Evolutionary conservation across 331 rosid species (phyloP).

Genomic region (Rosa hybrid): DNA sequence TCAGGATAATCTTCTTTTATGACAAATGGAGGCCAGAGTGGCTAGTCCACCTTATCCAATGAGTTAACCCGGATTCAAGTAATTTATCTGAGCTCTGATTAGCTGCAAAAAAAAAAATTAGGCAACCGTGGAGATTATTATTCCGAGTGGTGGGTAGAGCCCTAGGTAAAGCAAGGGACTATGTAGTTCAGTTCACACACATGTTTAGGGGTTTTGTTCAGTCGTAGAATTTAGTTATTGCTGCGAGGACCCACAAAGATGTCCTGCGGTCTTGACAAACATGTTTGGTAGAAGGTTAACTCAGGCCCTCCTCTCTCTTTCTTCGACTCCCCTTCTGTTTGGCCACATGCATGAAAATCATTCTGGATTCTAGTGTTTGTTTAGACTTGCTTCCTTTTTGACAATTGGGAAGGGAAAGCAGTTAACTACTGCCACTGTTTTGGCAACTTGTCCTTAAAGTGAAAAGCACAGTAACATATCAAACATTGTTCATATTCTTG

Average conservation of each 20-base stretch:
- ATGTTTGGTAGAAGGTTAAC: slow-evolving; percentile 3
- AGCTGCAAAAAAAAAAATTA: neutral
- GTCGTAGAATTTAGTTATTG: neutral
- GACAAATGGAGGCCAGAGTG: too few species aligned
- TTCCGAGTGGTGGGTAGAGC: neutral
- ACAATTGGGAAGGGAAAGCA: neutral
- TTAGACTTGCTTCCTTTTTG: neutral
- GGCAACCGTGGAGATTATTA: neutral
- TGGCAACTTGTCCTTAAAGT: neutral
- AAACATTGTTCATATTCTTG: slow-evolving; percentile 11
- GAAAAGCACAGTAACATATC: neutral
- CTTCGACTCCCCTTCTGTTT: neutral
- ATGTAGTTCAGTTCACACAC: neutral
- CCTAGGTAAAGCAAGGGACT: neutral
- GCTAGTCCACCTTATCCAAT: neutral
- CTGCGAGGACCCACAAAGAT: slow-evolving; percentile 14
- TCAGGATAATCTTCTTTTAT: neutral
- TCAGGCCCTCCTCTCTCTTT: neutral
- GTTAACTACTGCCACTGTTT: neutral
- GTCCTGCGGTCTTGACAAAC: slow-evolving; percentile 9
- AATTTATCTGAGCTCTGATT: neutral
- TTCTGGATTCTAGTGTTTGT: slow-evolving; percentile 14
- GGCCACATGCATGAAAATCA: neutral
- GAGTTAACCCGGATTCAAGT: neutral
- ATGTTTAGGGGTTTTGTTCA: neutral